Base-by-base conservation (phyloP, 75 land plant species). In the Cupressus sempervirens region DNA sequence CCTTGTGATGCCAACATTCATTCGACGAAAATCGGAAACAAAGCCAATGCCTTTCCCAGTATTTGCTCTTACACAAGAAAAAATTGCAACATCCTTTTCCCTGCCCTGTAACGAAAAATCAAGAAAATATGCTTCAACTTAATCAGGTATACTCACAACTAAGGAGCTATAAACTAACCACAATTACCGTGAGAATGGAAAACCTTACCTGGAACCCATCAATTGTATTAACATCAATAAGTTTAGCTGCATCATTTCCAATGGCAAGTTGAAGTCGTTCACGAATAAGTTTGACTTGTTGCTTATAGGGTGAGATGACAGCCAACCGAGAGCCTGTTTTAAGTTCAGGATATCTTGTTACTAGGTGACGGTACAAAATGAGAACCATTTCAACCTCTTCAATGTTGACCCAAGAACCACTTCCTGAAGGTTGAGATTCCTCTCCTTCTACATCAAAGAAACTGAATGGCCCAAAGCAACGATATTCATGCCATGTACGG, bases 1-100 rank as follows among this genome's bases (percentile, higher is more conserved):
- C 87, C 99, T 88, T 30, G 99, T 98, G 23, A 98, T 92, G 23
- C 97, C 99, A 54, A 98, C 99, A 90, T 98, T 98, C 99, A 98
- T 98, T 81, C 99, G 86, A 30, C 98, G 91, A 83, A 87, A 93
- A 87, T 98, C 98, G 35, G 99, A 90, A 1, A 98, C 91, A 90
- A 98, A 98, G 0, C 99, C 99, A 85, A 98, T 96, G 30, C 97
- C 91, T 81, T 87, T 91, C 48, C 86, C 91, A 70, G 84, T 80
- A 68, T 90, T 94, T 77, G 99, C 87, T 83, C 99, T 87, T 46
- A 98, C 99, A 90, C 99, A 98, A 26, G 99, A 96, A 82, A 98
- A 96, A 6, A 98, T 95, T 26, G 94, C 95, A 4, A 98, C 89
- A 86, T 94, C 99, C 82, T 96, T 98, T 84, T 98, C 99, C 36